These are phyloP conservation scores for Murraya koenigii DNA, from an alignment of 345 rosid species.

Conservation along the genomic window DNA sequence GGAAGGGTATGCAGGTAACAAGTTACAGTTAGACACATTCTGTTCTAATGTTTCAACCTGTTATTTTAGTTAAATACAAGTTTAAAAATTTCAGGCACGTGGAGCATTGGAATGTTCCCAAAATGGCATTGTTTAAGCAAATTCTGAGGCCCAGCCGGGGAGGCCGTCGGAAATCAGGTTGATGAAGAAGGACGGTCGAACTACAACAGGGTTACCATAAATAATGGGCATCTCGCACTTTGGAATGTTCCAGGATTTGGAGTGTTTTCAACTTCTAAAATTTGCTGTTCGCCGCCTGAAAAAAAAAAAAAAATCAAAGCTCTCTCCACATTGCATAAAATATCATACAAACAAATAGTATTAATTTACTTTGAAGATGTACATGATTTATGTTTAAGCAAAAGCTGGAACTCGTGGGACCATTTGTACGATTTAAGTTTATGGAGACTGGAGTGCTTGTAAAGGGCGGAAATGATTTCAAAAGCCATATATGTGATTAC, in stretches of 20 bases:
- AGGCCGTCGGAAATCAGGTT: conserved; percentile 19
- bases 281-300: not conserved
- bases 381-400: not conserved
- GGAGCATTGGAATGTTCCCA: conserved; percentile 95
- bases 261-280: not conserved
- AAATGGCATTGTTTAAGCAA: conserved; percentile 78
- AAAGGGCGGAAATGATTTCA: not conserved
- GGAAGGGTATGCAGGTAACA: conserved; percentile 80
- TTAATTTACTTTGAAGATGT: not conserved
- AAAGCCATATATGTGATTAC: not conserved
- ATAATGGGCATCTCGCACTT: not conserved
- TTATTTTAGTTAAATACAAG: not conserved
- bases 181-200: conserved; percentile 10
- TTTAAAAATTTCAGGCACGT: conserved; percentile 50
- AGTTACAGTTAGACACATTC: not conserved
- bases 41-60: not conserved
- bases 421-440: not conserved
- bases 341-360: too few species aligned
- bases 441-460: too few species aligned
- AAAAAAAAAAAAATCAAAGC: not conserved
- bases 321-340: too few species aligned
- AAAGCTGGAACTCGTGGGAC: not conserved
- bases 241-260: not conserved
- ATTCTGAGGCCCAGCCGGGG: conserved; percentile 67
- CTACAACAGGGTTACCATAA: not conserved